Percentiles rank a stretch among this genome's conserved stretches.
Conservation (phyloP, 202 grass and related monocot species). For the Elaeis oleifera region DNA sequence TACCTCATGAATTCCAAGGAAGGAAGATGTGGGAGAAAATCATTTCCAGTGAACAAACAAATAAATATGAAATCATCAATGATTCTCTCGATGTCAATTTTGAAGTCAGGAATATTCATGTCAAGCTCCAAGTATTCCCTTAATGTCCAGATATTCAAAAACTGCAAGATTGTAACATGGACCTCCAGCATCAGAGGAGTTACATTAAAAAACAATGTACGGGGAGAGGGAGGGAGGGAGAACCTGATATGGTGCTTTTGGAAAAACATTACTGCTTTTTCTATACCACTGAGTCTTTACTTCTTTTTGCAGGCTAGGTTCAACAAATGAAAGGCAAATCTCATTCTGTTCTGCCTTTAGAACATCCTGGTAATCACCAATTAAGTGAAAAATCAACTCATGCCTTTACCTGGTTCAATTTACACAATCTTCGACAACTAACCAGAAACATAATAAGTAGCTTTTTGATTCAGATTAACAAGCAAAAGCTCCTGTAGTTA, state of each 20-base stretch:
- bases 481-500: too few species aligned
- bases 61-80: constrained; percentile 99
- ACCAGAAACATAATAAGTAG: too few species aligned
- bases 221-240: too few species aligned
- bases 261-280: constrained; percentile 60
- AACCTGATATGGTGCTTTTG: constrained; percentile 24
- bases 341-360: neutral
- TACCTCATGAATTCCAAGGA: constrained; percentile 96
- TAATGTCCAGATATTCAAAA: constrained; percentile 97
- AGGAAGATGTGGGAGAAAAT: constrained; percentile 99
- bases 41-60: constrained; percentile 98
- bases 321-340: neutral
- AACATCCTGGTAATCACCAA: constrained; percentile 19
- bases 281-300: constrained; percentile 31
- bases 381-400: constrained; percentile 1
- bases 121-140: constrained; percentile 87
- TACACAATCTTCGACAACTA: too few species aligned
- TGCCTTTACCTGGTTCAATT: neutral
- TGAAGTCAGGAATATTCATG: constrained; percentile 79
- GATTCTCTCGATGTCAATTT: constrained; percentile 85
- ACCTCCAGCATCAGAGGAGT: constrained; percentile 7
- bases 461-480: too few species aligned
- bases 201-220: too few species aligned
- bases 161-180: constrained; percentile 36
- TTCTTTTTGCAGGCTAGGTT: constrained; percentile 36